A percentile compares a stretch with the other conserved stretches of the same genome.
Conservation (phyloP, 768 basidiomycete species). For the Pulveroboletus ravenelii region DNA sequence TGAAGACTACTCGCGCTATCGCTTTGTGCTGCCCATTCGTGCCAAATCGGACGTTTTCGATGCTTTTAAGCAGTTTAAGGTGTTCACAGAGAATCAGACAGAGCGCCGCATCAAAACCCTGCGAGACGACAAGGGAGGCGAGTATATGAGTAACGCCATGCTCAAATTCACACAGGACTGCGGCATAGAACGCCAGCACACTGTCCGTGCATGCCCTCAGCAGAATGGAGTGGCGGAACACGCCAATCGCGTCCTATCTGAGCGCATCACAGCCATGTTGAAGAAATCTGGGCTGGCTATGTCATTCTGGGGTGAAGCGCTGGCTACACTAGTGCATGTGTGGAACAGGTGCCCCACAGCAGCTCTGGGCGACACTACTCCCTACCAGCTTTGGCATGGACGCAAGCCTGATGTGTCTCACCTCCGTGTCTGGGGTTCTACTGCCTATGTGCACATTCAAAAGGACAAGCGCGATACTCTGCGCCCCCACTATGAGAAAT, state of each 20-base stretch:
- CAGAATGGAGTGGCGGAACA: background rate
- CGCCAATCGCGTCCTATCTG: background rate
- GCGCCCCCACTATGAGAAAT: background rate
- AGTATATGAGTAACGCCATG: constrained; percentile 30
- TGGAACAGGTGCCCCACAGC: no score
- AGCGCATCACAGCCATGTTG: constrained; percentile 20
- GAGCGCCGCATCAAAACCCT: constrained; percentile 13
- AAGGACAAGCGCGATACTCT: background rate
- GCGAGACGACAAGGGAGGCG: constrained; percentile 28
- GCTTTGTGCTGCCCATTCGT: constrained; percentile 17
- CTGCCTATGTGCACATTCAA: background rate
- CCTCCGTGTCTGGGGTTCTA: background rate
- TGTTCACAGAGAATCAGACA: constrained; percentile 23
- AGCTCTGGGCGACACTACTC: no score
- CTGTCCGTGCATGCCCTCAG: background rate
- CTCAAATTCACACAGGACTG: background rate
- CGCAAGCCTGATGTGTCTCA: background rate
- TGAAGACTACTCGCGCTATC: constrained; percentile 4
- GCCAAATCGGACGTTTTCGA: constrained; percentile 21
- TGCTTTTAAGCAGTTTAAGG: constrained; percentile 20
- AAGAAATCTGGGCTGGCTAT: constrained; percentile 5
- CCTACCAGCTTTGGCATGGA: background rate
- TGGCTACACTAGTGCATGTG: no score
- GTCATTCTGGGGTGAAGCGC: constrained; percentile 1
- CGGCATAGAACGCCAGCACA: constrained; percentile 15